These are phyloP conservation scores for Annulohypoxylon bovei DNA, from an alignment of 495 filamentous ascomycete genomes.

Conservation along the genomic window DNA sequence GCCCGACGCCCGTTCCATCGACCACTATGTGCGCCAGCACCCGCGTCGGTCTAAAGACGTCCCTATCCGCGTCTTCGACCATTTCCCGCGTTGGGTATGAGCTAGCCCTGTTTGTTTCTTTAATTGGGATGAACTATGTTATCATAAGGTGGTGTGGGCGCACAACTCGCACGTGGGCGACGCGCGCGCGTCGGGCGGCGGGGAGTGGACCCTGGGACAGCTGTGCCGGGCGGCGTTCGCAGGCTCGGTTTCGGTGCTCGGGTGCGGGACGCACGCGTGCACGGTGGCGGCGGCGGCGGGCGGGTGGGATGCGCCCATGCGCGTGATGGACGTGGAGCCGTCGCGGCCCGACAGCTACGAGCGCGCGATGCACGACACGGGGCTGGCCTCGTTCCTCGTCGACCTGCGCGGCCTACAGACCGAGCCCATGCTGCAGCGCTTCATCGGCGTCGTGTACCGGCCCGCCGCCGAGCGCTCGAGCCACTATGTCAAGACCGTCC, in stretches of 20 bases:
- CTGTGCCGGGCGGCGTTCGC: slow-evolving; percentile 60
- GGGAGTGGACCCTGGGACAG: slow-evolving; percentile 65
- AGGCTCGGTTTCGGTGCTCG: slow-evolving; percentile 58
- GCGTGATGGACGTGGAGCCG: slow-evolving; percentile 37
- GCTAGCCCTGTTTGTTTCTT: not conserved
- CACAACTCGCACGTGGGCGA: slow-evolving; percentile 67
- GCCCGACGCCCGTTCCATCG: slow-evolving; percentile 62
- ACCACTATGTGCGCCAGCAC: slow-evolving; percentile 54
- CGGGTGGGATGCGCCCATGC: slow-evolving; percentile 56
- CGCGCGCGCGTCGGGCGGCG: slow-evolving; percentile 60
- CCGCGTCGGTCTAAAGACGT: slow-evolving; percentile 11
- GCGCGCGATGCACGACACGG: slow-evolving; percentile 46
- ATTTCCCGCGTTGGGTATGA: slow-evolving; percentile 61
- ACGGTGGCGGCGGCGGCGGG: slow-evolving; percentile 64
- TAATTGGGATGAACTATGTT: not conserved
- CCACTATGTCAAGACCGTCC: slow-evolving; percentile 61
- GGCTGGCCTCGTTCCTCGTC: slow-evolving; percentile 43
- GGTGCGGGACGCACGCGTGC: slow-evolving; percentile 63
- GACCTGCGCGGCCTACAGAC: slow-evolving; percentile 51
- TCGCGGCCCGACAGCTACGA: slow-evolving; percentile 50
- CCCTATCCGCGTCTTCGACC: slow-evolving; percentile 54
- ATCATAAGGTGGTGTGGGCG: slow-evolving; percentile 59
- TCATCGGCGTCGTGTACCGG: slow-evolving; percentile 66
- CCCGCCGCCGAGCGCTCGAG: slow-evolving; percentile 61
- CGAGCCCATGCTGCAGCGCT: slow-evolving; percentile 55